Evolutionary conservation across 2,329 filamentous ascomycete genomes (phyloP).

Genomic region (Sclerotiophoma versabilis): DNA sequence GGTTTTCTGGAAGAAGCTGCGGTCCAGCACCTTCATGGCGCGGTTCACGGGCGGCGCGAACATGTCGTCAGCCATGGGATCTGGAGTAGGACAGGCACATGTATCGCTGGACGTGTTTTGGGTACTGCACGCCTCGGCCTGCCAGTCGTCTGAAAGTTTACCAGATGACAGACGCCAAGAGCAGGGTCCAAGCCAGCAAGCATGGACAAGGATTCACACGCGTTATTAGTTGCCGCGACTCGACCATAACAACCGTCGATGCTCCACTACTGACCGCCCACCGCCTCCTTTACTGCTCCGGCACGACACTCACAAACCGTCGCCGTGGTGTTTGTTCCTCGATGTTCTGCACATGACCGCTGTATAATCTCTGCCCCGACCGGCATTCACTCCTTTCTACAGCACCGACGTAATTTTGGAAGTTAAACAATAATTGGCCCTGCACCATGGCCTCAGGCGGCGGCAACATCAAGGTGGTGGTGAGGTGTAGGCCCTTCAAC

Average conservation of each 20-base stretch:
- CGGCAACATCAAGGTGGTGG: slow-evolving; percentile 99
- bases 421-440: slow-evolving; percentile 1
- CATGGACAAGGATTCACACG: slow-evolving; percentile 36
- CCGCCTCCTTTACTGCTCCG: slow-evolving; percentile 33
- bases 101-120: neutral
- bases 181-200: slow-evolving; percentile 21
- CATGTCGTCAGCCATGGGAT: slow-evolving; percentile 54
- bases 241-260: slow-evolving; percentile 28
- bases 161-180: slow-evolving; percentile 22
- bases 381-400: slow-evolving; percentile 23
- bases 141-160: neutral
- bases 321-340: slow-evolving; percentile 24
- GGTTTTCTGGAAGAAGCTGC: slow-evolving; percentile 79
- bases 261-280: slow-evolving; percentile 28
- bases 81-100: slow-evolving; percentile 1
- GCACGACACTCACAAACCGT: neutral
- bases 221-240: slow-evolving; percentile 35
- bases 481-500: slow-evolving; percentile 95
- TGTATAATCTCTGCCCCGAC: slow-evolving; percentile 19
- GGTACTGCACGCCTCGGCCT: neutral
- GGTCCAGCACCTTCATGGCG: slow-evolving; percentile 80
- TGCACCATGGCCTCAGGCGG: slow-evolving; percentile 72
- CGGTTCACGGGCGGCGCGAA: slow-evolving; percentile 84
- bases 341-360: slow-evolving; percentile 32
- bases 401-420: slow-evolving; percentile 10